These are phyloP conservation scores for Miscanthus sacchariflorus DNA, from an alignment of 202 grass and related monocot genomes.

Conservation along the genomic window DNA sequence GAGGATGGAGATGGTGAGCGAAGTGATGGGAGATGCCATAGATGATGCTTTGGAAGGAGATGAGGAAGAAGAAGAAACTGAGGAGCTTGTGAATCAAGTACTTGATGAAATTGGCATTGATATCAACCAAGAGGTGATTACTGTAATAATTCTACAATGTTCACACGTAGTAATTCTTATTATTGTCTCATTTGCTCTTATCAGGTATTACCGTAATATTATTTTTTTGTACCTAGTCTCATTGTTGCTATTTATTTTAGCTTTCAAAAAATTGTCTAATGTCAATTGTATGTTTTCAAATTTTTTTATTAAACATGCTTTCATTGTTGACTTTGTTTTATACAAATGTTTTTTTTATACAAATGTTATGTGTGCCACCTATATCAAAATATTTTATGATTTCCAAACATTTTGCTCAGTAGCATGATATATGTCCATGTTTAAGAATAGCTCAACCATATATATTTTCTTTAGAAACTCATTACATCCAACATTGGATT, in stretches of 20 bases:
- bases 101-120: constrained; percentile 90
- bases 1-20: constrained; percentile 89
- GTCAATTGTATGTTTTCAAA: too few species aligned
- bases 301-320: background rate
- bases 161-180: background rate
- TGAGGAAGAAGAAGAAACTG: constrained; percentile 84
- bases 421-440: background rate
- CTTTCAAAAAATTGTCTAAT: too few species aligned
- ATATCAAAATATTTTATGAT: background rate
- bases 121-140: constrained; percentile 69
- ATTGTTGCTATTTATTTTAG: background rate
- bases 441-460: background rate
- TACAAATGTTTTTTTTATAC: background rate
- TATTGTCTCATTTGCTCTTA: background rate
- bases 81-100: constrained; percentile 87
- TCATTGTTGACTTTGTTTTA: background rate
- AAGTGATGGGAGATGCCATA: constrained; percentile 86
- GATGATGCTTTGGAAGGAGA: constrained; percentile 87
- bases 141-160: background rate
- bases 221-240: too few species aligned
- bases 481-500: background rate
- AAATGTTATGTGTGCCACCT: background rate
- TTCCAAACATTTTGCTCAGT: background rate
- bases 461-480: background rate
- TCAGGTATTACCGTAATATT: too few species aligned